Evolutionary conservation across 1,284 basidiomycete genomes (phyloP).

Genomic region (Moniliophthora roreri): DNA sequence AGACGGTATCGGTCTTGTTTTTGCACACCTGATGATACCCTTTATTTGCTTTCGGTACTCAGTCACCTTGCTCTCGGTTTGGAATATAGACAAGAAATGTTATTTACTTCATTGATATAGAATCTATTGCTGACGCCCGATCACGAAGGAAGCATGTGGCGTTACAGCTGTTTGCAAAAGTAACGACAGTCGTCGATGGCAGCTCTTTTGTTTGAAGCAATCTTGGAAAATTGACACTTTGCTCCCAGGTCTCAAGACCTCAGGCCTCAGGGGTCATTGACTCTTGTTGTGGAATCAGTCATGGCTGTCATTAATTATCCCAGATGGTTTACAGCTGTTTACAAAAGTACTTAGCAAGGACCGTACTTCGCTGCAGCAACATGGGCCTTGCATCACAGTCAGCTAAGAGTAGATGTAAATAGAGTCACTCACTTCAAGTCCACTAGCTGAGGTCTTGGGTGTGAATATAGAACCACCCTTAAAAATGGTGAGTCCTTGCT

Average conservation of each 20-base stretch:
- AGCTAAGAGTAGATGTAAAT: background rate
- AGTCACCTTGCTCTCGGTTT: background rate
- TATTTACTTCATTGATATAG: no score
- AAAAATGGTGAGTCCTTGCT: background rate
- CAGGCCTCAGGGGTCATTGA: no score
- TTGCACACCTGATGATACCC: slow-evolving; percentile 10
- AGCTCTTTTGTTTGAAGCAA: no score
- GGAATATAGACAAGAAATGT: no score
- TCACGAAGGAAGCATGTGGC: background rate
- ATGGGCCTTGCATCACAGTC: slow-evolving; percentile 14
- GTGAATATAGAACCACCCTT: slow-evolving; percentile 25
- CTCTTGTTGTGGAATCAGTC: no score
- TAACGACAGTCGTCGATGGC: no score
- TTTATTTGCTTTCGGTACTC: background rate
- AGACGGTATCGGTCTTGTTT: slow-evolving; percentile 20
- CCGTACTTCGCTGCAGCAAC: slow-evolving; percentile 29
- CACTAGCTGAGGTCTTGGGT: slow-evolving; percentile 30
- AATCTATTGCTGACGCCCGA: no score
- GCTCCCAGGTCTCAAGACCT: no score
- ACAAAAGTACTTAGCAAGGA: slow-evolving; percentile 21
- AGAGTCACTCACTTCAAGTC: slow-evolving; percentile 19
- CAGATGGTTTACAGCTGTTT: no score
- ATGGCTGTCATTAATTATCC: no score
- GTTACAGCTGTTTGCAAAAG: no score
- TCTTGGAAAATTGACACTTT: no score